Conservation (phyloP, 164 flowering plant genomes). For the Nelumbo lutea region DNA sequence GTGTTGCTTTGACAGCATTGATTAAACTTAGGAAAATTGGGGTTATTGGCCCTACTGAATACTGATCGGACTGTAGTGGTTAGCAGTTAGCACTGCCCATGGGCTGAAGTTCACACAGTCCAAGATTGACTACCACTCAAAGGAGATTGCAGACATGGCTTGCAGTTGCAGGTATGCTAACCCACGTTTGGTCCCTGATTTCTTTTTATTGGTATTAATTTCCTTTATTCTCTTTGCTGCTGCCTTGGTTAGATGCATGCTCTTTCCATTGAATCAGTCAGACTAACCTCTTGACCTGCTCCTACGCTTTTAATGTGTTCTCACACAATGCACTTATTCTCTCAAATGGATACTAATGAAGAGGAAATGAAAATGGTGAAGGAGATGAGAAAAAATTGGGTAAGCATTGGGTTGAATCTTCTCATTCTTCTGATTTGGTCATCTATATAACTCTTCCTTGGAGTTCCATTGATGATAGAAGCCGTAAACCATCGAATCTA, state of each 20-base stretch:
- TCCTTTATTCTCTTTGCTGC: too few relatives aligned
- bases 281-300: background rate
- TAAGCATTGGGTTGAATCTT: slow-evolving; percentile 20
- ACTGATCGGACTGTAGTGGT: too few relatives aligned
- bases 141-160: too few relatives aligned
- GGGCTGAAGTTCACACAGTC: too few relatives aligned
- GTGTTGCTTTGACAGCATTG: too few relatives aligned
- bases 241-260: background rate
- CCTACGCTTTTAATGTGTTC: slow-evolving; percentile 84
- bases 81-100: too few relatives aligned
- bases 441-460: background rate
- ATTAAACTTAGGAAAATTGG: too few relatives aligned
- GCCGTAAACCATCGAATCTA: background rate
- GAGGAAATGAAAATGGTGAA: slow-evolving; percentile 99
- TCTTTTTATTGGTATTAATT: too few relatives aligned
- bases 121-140: too few relatives aligned
- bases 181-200: too few relatives aligned
- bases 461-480: background rate
- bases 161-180: too few relatives aligned
- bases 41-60: too few relatives aligned
- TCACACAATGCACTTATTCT: slow-evolving; percentile 91
- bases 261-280: background rate
- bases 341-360: slow-evolving; percentile 88
- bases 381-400: slow-evolving; percentile 98
- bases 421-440: background rate